Conservation (phyloP, 2,329 filamentous ascomycete genomes). For the Neofusicoccum umdonicola region DNA sequence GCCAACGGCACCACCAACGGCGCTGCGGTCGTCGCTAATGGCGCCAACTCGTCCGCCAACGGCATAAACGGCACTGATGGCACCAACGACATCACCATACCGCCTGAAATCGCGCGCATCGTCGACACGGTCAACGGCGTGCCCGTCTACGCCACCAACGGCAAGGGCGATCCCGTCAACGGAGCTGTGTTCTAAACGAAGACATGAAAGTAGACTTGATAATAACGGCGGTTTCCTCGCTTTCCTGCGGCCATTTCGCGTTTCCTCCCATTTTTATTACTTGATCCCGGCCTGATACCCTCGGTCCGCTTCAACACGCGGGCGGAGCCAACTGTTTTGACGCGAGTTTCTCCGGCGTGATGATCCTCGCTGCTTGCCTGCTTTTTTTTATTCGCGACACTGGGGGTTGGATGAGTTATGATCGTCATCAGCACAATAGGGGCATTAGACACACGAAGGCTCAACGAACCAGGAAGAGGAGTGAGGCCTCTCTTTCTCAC, state of each 20-base stretch:
- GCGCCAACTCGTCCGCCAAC: neutral
- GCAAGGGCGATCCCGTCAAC: neutral
- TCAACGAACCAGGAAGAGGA: too few species aligned
- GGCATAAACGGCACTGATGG: neutral
- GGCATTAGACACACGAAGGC: too few species aligned
- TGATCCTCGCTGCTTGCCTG: neutral
- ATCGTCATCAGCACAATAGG: too few species aligned
- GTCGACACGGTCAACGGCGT: slow-evolving; percentile 25
- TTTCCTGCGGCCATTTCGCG: neutral
- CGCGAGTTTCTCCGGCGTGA: too few species aligned
- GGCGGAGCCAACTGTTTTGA: neutral
- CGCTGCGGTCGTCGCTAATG: neutral
- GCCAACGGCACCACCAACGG: neutral
- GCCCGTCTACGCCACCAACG: slow-evolving; percentile 19
- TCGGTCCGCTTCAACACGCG: slow-evolving; percentile 12
- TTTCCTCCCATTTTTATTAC: neutral
- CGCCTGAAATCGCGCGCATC: slow-evolving; percentile 8
- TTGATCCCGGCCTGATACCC: neutral
- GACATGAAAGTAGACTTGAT: neutral
- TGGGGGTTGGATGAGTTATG: neutral
- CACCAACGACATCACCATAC: neutral
- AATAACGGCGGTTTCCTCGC: neutral
- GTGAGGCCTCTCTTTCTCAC: neutral
- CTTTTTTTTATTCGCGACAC: neutral
- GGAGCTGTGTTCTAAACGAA: slow-evolving; percentile 1